Base-by-base conservation (phyloP, 2,329 filamentous ascomycete species). In the Epichloe gansuensis region DNA sequence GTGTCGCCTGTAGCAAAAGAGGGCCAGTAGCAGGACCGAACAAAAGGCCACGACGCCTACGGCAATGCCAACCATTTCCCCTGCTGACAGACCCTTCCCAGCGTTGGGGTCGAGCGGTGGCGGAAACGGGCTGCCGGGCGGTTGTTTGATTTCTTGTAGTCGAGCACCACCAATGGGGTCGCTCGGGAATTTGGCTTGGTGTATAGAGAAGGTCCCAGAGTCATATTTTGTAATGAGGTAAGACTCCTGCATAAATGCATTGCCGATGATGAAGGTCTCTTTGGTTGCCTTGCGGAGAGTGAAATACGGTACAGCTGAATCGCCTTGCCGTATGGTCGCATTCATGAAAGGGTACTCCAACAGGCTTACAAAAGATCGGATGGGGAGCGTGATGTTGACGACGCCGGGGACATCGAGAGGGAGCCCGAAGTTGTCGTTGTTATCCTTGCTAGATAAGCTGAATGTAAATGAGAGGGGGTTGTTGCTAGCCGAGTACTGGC, bases 211-310 rank as follows among this genome's bases (percentile, higher is more conserved):
- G 12, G 64, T 63, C 15, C 64, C 68, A 38, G 70, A 70, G 54
- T 81, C 78, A 59, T 80, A 82, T 56, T 74, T 74, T 27, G 74
- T 78, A 35, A 78, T 71, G 5, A 81, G 64, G 54, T 81, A 81
- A 2, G 83, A 76, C 64, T 88, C 84, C 61, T 88, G 85, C 51
- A 89, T 67, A 57, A 88, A 87, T 0, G 78, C 76, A 36, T 83
- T 74, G 7, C 85, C 85, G 38, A 88, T 73, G 12, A 83, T 76
- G 63, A 79, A 73, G 13, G 70, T 71, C 38, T 73, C 72, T 52
- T 76, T 72, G 21, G 72, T 61, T 11, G 77, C 70, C 53, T 76
- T 76, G 58, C 78, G 75, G 49, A 89, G 70, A 3, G 84, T 82
- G 54, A 88, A 87, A 61, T 87, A 88, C 11, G 74, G 76, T 9